A percentile compares a stretch with the other conserved stretches of the same genome.
These are phyloP conservation scores for Shiraia bambusicola DNA, from an alignment of 2,329 filamentous ascomycete species.

Conservation along the genomic window DNA sequence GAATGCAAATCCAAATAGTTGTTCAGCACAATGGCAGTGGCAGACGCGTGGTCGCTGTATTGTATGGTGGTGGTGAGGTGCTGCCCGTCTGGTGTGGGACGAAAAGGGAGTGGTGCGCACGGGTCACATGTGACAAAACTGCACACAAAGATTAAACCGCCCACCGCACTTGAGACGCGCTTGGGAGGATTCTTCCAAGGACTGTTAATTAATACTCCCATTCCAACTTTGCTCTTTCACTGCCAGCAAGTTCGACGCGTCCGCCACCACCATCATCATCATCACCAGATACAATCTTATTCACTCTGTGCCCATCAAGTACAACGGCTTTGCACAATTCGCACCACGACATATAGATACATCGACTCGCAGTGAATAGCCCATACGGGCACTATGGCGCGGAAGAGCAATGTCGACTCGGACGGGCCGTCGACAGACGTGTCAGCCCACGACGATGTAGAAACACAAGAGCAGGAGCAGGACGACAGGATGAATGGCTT, in stretches of 20 bases:
- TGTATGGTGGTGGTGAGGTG: too few species aligned
- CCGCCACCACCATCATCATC: slow-evolving; percentile 12
- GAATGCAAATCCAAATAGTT: neutral
- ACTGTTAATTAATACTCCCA: slow-evolving; percentile 3
- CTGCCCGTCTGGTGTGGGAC: too few species aligned
- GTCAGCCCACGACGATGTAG: slow-evolving; percentile 42
- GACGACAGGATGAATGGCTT: slow-evolving; percentile 36
- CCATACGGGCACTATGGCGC: slow-evolving; percentile 44
- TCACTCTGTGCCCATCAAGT: slow-evolving; percentile 4
- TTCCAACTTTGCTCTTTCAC: slow-evolving; percentile 1
- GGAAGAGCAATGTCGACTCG: slow-evolving; percentile 39
- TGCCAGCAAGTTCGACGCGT: slow-evolving; percentile 19
- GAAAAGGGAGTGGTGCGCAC: too few species aligned
- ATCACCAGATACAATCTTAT: slow-evolving; percentile 17
- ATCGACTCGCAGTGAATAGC: slow-evolving; percentile 32
- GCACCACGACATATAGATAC: slow-evolving; percentile 9
- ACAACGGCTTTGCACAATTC: slow-evolving; percentile 6
- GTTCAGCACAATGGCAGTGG: neutral
- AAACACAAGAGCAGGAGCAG: slow-evolving; percentile 43
- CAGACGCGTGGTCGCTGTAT: slow-evolving; percentile 3
- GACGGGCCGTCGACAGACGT: slow-evolving; percentile 42
- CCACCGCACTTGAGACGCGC: slow-evolving; percentile 1
- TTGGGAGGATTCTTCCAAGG: slow-evolving; percentile 1
- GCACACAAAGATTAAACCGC: neutral
- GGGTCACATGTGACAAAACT: neutral